Evolutionary conservation across 2,329 filamentous ascomycete species (phyloP), one percentile per base, ranked within the genome.

Genomic region (Arthrobotrys conoides): DNA sequence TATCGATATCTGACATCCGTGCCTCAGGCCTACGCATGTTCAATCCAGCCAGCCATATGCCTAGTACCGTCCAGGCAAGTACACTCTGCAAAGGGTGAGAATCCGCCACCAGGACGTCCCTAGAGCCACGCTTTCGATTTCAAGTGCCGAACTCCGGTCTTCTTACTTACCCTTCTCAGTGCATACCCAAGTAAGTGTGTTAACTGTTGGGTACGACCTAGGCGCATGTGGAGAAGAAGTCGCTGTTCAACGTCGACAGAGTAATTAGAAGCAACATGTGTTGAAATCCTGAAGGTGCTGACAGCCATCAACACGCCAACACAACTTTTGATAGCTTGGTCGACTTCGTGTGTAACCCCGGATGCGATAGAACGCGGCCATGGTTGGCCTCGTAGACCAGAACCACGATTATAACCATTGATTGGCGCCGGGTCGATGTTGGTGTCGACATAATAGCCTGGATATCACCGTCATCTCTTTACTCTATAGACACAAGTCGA

Each of bases 1-100:
- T 51, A 53, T 53, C 20, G 61, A 5, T 65, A 64, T 65, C 41
- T 61, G 55, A 61, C 33, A 18, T n/a, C 24, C 36, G 55, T 61
- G 55, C 55, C 55, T 61, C 55, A 41, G 36, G 55, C 55, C 55
- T 22, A 18, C 55, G 55, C 12, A 24, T 61, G 18, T 18, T 41
- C 20, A 44, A 44, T n/a, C 9, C 12, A 27, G 57, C 30, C n/a
- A 18, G 57, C 30, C n/a, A 18, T 18, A 14, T 16, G 16, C 18
- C 24, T 33, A 51, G 48, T 27, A 27, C 48, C 12, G 5, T 16
- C 48, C 14, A 14, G 22, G 48, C 12, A 51, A 51, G 48, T 16
- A 41, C 38, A 16, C 38, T 41, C 12, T 41, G 20, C 14, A 22
- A 53, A 53, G 10, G 22, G 51, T 55, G 51, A 55, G 51, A 55